These are phyloP conservation scores for Lichtheimia ornata DNA, from an alignment of 371 early-diverging fungal species.

Conservation along the genomic window DNA sequence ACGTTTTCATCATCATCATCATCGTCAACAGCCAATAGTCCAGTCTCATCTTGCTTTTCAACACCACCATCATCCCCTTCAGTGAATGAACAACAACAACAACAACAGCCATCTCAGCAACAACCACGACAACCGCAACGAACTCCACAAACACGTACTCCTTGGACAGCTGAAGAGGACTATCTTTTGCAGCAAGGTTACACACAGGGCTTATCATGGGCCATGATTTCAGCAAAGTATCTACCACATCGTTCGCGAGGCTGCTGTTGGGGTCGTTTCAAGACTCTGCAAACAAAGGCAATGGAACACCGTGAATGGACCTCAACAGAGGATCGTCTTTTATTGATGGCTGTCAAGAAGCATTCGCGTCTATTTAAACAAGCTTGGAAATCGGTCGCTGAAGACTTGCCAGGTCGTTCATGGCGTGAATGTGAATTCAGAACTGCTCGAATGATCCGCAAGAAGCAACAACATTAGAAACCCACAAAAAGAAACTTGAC, in stretches of 20 bases:
- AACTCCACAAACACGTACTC: slow-evolving; percentile 46
- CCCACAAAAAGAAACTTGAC: background rate
- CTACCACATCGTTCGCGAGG: slow-evolving; percentile 51
- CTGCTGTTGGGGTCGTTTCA: slow-evolving; percentile 54
- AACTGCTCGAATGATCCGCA: slow-evolving; percentile 20
- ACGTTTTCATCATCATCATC: slow-evolving; percentile 15
- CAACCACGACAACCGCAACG: slow-evolving; percentile 8
- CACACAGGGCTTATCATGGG: slow-evolving; percentile 50
- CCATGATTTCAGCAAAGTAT: slow-evolving; percentile 50
- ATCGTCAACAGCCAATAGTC: slow-evolving; percentile 10
- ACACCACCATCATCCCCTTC: slow-evolving; percentile 11
- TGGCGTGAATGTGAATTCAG: slow-evolving; percentile 32
- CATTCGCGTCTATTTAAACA: slow-evolving; percentile 28
- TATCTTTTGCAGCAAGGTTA: slow-evolving; percentile 49
- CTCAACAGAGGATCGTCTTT: slow-evolving; percentile 19
- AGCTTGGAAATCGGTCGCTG: slow-evolving; percentile 32
- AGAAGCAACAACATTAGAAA: slow-evolving; percentile 16
- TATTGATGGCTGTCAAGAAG: slow-evolving; percentile 26
- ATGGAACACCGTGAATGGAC: slow-evolving; percentile 28
- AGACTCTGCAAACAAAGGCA: slow-evolving; percentile 40
- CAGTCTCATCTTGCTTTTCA: slow-evolving; percentile 12
- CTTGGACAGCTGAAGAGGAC: slow-evolving; percentile 52
- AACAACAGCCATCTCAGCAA: background rate
- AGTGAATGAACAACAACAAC: background rate
- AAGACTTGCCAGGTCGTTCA: slow-evolving; percentile 22